Evolutionary conservation across 331 rosid species (phyloP).

Genomic region (Malus hybrid): DNA sequence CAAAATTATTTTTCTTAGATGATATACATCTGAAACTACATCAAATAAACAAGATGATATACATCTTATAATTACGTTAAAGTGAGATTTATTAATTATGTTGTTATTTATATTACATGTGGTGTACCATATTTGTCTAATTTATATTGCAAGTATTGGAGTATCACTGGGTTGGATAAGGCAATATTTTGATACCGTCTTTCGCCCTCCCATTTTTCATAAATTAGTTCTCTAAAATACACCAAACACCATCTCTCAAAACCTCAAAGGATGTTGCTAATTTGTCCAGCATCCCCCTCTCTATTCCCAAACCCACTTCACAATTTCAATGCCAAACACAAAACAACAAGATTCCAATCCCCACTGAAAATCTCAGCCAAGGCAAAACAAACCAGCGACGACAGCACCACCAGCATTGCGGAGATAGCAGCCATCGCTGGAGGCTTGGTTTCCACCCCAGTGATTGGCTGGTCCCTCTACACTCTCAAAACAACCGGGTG

Average conservation of each 20-base stretch:
- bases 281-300: slow-evolving; percentile 15
- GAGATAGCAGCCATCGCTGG: slow-evolving; percentile 65
- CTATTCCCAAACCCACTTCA: neutral
- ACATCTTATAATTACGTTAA: too few relatives aligned
- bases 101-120: too few relatives aligned
- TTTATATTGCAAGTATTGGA: too few relatives aligned
- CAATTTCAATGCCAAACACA: neutral
- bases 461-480: slow-evolving; percentile 88
- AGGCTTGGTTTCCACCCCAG: slow-evolving; percentile 67
- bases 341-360: slow-evolving; percentile 5
- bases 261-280: slow-evolving; percentile 31
- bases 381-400: slow-evolving; percentile 60
- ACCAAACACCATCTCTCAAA: neutral
- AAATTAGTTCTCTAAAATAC: neutral
- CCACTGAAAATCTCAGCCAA: slow-evolving; percentile 32
- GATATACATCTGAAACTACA: too few relatives aligned
- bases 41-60: too few relatives aligned
- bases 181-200: neutral
- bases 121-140: too few relatives aligned
- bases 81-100: too few relatives aligned
- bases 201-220: neutral
- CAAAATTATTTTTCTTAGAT: too few relatives aligned
- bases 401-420: slow-evolving; percentile 6
- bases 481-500: slow-evolving; percentile 86
- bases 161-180: neutral